Evolutionary conservation across 2,329 filamentous ascomycete genomes (phyloP), one percentile per base, ranked within the genome.

Genomic region (Chaetoscypha palmicola): DNA sequence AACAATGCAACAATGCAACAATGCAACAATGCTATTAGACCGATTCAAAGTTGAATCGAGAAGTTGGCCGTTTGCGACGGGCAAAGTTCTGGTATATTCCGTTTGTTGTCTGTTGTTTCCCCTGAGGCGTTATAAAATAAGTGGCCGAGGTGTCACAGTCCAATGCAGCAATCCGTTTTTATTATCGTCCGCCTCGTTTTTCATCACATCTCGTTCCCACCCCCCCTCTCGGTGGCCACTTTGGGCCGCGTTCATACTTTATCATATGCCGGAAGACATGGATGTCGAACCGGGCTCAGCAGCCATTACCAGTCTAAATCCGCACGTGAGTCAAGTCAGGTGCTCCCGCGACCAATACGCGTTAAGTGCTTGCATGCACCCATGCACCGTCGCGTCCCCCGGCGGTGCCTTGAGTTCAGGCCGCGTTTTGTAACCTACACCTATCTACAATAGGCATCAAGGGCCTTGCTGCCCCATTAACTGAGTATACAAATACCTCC

Each of bases 361-460:
- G 46, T 45, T 35, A 33, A 51, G 42, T 48, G 46, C 10, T 44
- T 47, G 20, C 34, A 40, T 24, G 7, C n/a, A n/a, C n/a, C n/a
- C n/a, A n/a, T n/a, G n/a, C n/a, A n/a, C n/a, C n/a, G 23, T 19
- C 51, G 43, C 51, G 51, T 53, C 51, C 39, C 34, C 51, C 51
- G 38, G n/a, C n/a, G n/a, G n/a, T n/a, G n/a, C 39, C 38, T 41
- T 33, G 43, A 45, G 34, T 40, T 31, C 20, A 43, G 32, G 42
- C 45, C 38, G 47, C 45, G 37, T 50, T 45, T 31, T 17, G 3
- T 10, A 37, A 12, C 30, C 16, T 19, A 17, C 47, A 35, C 32
- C 36, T 46, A 35, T 22, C 24, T 24, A 21, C 21, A 45, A 45
- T 38, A 46, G 46, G 50, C 39, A 39, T 40, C 23, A 35, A 34